Base-by-base conservation (phyloP, 495 filamentous ascomycete species). In the Schizothecium vesticola region DNA sequence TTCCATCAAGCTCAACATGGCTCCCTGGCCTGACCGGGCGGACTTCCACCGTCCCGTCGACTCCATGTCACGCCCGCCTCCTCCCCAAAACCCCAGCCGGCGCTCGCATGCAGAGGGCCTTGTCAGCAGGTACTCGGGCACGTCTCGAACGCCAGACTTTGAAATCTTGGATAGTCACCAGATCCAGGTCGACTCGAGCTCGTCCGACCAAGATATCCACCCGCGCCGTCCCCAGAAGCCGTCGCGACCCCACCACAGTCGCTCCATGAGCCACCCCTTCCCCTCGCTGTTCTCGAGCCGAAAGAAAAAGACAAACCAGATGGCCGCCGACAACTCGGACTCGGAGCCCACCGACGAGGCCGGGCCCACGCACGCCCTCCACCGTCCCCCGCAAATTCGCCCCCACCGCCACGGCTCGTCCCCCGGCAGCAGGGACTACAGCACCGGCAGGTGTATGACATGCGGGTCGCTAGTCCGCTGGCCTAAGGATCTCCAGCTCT, bases 391-490 rank as follows among this genome's bases (percentile, higher is more conserved):
- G 63, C 69, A 56, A 25, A 69, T 69, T 62, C 66, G 78, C 67
- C 68, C 73, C 69, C 68, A 74, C 63, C 56, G 75, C 33, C 73
- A 72, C 59, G 74, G 64, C 56, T 72, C 74, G 7, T 70, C 69
- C 59, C 33, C 71, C 36, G 71, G 71, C 59, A 76, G 70, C 70
- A 73, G 71, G 61, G 84, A 87, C 60, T 81, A 81, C 63, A 83
- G 80, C n/a, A 89, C 89, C 29, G 92, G 92, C 16, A 90, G 86
- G 72, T 96, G 92, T 73, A 88, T 89, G 82, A 92, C 91, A 12
- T 96, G 94, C 75, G 90, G 89, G 75, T 91, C 89, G 61, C 86
- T 87, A 56, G 87, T 97, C 60, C 88, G 89, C 61, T 97, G 93
- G 91, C 93, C 94, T n/a, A 86, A 84, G 67, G 83, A 89, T 66